Conservation (phyloP, 768 basidiomycete species). For the Calvatia gigantea region DNA sequence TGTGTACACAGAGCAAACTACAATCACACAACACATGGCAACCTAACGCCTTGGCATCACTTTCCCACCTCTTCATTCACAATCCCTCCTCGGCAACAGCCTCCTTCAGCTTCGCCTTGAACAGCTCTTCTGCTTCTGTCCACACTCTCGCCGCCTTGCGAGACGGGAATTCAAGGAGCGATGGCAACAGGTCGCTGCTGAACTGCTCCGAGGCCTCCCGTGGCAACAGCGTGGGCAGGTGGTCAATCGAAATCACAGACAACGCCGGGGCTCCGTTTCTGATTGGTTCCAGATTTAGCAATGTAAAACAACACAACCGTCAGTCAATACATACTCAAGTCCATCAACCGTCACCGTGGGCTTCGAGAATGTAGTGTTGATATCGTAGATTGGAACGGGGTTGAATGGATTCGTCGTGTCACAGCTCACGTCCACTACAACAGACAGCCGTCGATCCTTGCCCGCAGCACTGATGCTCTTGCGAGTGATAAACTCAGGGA, state of each 20-base stretch:
- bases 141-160: constrained; percentile 72
- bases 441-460: constrained; percentile 57
- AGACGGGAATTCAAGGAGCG: constrained; percentile 76
- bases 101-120: constrained; percentile 51
- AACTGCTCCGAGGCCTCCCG: constrained; percentile 98
- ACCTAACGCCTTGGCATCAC: constrained; percentile 9
- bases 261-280: constrained; percentile 66
- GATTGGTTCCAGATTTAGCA: constrained; percentile 16
- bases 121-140: constrained; percentile 84
- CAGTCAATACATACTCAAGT: constrained; percentile 62
- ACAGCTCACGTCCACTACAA: constrained; percentile 97
- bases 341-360: constrained; percentile 85
- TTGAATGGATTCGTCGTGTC: constrained; percentile 99
- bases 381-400: constrained; percentile 90
- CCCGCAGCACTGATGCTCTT: constrained; percentile 76
- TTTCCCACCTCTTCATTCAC: constrained; percentile 15
- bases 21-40: constrained; percentile 15
- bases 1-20: constrained; percentile 1
- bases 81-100: constrained; percentile 38
- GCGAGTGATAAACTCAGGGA: constrained; percentile 77
- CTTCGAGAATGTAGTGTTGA: constrained; percentile 91
- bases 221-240: constrained; percentile 91
- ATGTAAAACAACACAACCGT: constrained; percentile 6
- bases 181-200: constrained; percentile 81
- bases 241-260: constrained; percentile 93